Base-by-base conservation (phyloP, 2,329 filamentous ascomycete species). In the Alternaria triticimaculans region DNA sequence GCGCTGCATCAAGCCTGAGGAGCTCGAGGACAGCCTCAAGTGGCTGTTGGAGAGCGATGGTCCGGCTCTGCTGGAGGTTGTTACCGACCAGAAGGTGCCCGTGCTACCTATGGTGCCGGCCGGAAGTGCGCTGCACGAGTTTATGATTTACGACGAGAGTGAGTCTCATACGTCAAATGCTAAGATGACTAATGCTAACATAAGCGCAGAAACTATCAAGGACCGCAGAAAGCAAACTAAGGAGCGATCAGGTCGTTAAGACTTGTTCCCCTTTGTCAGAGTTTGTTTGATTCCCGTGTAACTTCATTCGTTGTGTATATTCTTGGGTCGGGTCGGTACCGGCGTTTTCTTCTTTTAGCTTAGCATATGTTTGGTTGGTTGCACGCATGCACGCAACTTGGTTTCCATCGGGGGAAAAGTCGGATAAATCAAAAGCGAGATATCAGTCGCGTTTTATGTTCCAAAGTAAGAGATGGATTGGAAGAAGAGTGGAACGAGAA, bases 101-200 rank as follows among this genome's bases (percentile, higher is more conserved):
- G 95, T 99, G n/a, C 84, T 98, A 76, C 96, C 96, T 41, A 98
- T 98, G 96, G 96, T 99, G 50, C 95, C 95, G 4, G 90, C 89
- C 43, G 96, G 96, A 41, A 90, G 88, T 66, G 95, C 87, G 63
- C 86, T 99, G 74, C 93, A 98, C 79, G 96, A 98, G 82, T 97
- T 98, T 83, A 86, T 98, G 78, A 87, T 94, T 18, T 97, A 93
- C 82, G 93, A 97, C 80, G 87, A 89, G 84, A 87, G 89, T 91
- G 5, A 28, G 20, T 18, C 0, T 28, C 10, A 28, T 28, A 28
- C 9, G 10, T 28, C 26, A 28, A 28, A 11, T 11, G 3, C 10
- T 28, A 11, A 4, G 10, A 11, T 28, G 26, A 33, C 30, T 7
- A 15, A 15, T 18, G 41, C 72, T 74, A 58, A 73, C 23, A 7